Conservation (phyloP, 2,329 filamentous ascomycete species). For the Fusarium sp. region DNA sequence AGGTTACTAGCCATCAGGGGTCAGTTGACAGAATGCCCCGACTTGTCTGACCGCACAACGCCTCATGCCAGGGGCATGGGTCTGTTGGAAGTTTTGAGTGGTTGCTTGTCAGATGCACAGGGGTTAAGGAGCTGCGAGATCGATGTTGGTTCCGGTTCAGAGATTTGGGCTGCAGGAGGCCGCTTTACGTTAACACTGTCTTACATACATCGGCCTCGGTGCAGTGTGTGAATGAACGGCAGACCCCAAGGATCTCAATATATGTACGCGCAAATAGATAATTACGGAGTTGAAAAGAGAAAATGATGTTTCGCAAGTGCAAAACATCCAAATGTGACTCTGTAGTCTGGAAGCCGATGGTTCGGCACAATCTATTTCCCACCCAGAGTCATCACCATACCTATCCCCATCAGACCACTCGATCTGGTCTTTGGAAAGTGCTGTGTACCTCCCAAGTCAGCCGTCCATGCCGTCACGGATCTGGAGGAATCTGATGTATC, state of each 20-base stretch:
- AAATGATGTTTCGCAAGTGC: neutral
- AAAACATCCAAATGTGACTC: neutral
- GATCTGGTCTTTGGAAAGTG: neutral
- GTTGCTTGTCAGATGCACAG: neutral
- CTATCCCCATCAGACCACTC: neutral
- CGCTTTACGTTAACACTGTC: neutral
- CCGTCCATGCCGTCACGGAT: constrained; percentile 57
- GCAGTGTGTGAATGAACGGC: neutral
- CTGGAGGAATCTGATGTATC: constrained; percentile 60
- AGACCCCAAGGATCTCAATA: neutral
- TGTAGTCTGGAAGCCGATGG: neutral
- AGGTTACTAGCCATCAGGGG: neutral
- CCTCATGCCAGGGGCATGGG: neutral
- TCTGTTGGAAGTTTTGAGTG: neutral
- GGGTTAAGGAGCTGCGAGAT: neutral
- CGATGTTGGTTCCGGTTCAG: neutral
- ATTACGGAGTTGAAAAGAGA: neutral
- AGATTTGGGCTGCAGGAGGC: neutral
- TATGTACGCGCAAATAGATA: neutral
- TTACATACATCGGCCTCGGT: neutral
- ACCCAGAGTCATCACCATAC: neutral
- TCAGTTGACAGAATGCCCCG: neutral
- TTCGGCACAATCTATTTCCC: neutral
- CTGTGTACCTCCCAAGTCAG: constrained; percentile 8
- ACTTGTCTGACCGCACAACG: neutral